Percentiles rank a stretch among this genome's conserved stretches.
Evolutionary conservation across 2,329 filamentous ascomycete species (phyloP).

Genomic region (Albophoma yamanashiensis): DNA sequence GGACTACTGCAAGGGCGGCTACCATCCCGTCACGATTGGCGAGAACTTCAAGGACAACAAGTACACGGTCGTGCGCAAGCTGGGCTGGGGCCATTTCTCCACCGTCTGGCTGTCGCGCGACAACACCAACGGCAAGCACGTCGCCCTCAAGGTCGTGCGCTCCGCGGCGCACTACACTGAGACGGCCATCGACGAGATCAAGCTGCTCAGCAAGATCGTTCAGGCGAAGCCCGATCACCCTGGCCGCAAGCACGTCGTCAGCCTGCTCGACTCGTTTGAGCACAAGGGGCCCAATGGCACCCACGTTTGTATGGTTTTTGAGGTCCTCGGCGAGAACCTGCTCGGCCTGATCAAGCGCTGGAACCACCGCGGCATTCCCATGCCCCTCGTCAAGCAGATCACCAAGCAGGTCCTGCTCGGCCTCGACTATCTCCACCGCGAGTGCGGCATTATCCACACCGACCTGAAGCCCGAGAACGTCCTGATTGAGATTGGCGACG

Average conservation of each 20-base stretch:
- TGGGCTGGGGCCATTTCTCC: conserved; percentile 98
- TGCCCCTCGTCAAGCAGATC: conserved; percentile 95
- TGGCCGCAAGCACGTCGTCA: conserved; percentile 90
- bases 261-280: conserved; percentile 91
- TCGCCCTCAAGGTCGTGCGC: conserved; percentile 94
- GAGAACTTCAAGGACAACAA: conserved; percentile 97
- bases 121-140: conserved; percentile 82
- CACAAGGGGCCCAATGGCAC: conserved; percentile 94
- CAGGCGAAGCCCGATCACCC: conserved; percentile 91
- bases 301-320: conserved; percentile 99
- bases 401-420: conserved; percentile 95
- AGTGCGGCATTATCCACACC: conserved; percentile 98
- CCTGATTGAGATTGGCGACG: conserved; percentile 95
- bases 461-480: conserved; percentile 98
- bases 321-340: conserved; percentile 91
- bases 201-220: conserved; percentile 92
- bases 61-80: conserved; percentile 91
- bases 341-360: conserved; percentile 94
- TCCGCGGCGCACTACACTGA: conserved; percentile 98
- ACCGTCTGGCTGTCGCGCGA: conserved; percentile 82
- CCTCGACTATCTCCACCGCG: conserved; percentile 89
- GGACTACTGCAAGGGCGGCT: conserved; percentile 98
- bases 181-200: conserved; percentile 98
- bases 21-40: conserved; percentile 88
- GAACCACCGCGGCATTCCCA: conserved; percentile 96